Evolutionary conservation across 305 asterid species (phyloP), one percentile per base, ranked within the genome.

Genomic region (Andrographis paniculata): DNA sequence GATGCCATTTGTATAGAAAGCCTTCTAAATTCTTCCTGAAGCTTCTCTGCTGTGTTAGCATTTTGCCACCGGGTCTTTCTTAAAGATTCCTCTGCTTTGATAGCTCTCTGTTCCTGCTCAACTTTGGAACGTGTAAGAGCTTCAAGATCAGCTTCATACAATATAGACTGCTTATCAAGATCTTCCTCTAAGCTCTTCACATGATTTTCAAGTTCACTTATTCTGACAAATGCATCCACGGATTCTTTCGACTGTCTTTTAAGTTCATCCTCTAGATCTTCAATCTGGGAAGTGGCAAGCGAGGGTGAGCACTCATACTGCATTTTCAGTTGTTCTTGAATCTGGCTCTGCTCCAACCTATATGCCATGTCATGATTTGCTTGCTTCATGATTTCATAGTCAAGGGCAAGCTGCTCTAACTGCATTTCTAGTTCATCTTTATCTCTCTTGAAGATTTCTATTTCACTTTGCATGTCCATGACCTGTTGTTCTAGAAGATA

Each of bases 401-500:
- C 96, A 20, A 89, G 95, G 12, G 98, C 96, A 14, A 89, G 79
- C 77, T 86, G 94, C 73, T 89, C 98, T 86, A 82, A 74, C 56
- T 89, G 98, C 71, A 66, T 77, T 67, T 89, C 95, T 6, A 85
- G 55, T 49, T 89, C 95, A 42, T 89, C 93, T 52, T 68, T 80
- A 20, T 85, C 95, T 61, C 91, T 66, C 66, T 64, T 74, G 59
- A 69, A 78, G 45, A 65, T 74, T 65, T 78, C 94, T n/a, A 85
- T 67, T 36, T 89, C 93, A 14, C 64, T 67, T 14, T 47, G 71
- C 30, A 85, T 72, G 47, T 85, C 95, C 58, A 64, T 59, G 64
- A 89, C 71, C 61, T 75, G 78, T 67, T 68, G 82, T 44, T 88
- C 95, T 30, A 74, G 63, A 45, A 71, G 35, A 40, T 71, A 53